A percentile compares a stretch with the other conserved stretches of the same genome.
Evolutionary conservation across 805 yeast species (phyloP).

Genomic region (Pichia paraexigua): DNA sequence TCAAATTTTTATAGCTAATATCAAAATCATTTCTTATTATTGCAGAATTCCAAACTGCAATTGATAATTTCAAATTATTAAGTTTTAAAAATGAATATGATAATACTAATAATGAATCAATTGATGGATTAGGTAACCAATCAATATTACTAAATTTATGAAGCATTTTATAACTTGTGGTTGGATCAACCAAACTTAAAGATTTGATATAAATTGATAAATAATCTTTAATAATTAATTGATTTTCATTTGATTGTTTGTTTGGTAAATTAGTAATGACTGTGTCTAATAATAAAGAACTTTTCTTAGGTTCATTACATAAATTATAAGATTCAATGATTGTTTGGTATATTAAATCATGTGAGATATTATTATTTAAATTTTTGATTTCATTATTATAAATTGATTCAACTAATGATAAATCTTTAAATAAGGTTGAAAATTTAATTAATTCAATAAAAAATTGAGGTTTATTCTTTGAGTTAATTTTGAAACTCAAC

Average conservation of each 20-base stretch:
- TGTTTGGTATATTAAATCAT: constrained; percentile 42
- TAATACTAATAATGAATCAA: constrained; percentile 20
- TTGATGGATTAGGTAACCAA: constrained; percentile 30
- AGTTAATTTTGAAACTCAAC: constrained; percentile 10
- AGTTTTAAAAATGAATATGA: constrained; percentile 19
- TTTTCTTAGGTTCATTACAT: constrained; percentile 40
- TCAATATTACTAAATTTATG: constrained; percentile 22
- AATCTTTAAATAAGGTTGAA: constrained; percentile 32
- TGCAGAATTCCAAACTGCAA: constrained; percentile 26
- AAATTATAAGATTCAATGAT: constrained; percentile 45
- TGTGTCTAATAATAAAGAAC: constrained; percentile 51
- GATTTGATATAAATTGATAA: constrained; percentile 24
- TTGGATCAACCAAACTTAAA: constrained; percentile 20
- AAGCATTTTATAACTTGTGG: constrained; percentile 19
- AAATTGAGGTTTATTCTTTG: constrained; percentile 18
- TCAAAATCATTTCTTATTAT: constrained; percentile 29
- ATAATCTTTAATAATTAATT: constrained; percentile 13
- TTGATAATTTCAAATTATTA: constrained; percentile 18
- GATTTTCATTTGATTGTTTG: constrained; percentile 7
- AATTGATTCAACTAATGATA: constrained; percentile 30
- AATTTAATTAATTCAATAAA: constrained; percentile 34
- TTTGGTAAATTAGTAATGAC: constrained; percentile 30
- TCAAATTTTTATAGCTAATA: constrained; percentile 9
- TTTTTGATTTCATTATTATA: constrained; percentile 18
- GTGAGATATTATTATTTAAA: constrained; percentile 19